Conservation (phyloP, 768 basidiomycete species). For the Tylopilus subfusipes region DNA sequence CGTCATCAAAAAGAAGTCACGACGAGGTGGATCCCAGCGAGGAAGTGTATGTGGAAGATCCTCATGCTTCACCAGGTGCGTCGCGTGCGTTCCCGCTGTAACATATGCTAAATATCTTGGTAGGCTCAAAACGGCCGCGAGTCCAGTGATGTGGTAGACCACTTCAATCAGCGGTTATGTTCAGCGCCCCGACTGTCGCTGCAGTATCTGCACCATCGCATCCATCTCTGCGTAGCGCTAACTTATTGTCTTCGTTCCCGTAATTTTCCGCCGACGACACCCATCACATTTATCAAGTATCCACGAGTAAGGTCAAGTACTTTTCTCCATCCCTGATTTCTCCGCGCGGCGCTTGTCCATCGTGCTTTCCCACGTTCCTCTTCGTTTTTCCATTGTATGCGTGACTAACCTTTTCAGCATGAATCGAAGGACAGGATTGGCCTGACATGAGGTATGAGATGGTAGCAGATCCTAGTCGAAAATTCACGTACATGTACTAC, state of each 20-base stretch:
- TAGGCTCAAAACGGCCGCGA: conserved; percentile 46
- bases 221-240: conserved; percentile 15
- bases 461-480: background rate
- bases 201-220: background rate
- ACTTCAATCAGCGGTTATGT: background rate
- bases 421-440: conserved; percentile 9
- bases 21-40: conserved; percentile 48
- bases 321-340: conserved; percentile 10
- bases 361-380: background rate
- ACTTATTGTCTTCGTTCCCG: conserved; percentile 25
- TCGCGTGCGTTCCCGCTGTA: background rate
- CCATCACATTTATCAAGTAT: conserved; percentile 11
- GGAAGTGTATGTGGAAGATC: conserved; percentile 33
- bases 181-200: background rate
- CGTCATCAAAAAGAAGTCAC: conserved; percentile 45
- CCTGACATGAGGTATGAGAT: conserved; percentile 2
- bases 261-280: conserved; percentile 7
- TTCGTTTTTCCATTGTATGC: conserved; percentile 11
- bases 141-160: conserved; percentile 29
- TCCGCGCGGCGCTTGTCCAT: background rate
- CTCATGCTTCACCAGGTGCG: conserved; percentile 46
- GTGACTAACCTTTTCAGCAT: conserved; percentile 32
- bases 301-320: conserved; percentile 28
- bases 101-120: background rate
- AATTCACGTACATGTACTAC: conserved; percentile 13